Evolutionary conservation across 78 protist genomes (phyloP), one percentile per base, ranked within the genome.

Genomic region (Dictyostelium firmibasis): DNA sequence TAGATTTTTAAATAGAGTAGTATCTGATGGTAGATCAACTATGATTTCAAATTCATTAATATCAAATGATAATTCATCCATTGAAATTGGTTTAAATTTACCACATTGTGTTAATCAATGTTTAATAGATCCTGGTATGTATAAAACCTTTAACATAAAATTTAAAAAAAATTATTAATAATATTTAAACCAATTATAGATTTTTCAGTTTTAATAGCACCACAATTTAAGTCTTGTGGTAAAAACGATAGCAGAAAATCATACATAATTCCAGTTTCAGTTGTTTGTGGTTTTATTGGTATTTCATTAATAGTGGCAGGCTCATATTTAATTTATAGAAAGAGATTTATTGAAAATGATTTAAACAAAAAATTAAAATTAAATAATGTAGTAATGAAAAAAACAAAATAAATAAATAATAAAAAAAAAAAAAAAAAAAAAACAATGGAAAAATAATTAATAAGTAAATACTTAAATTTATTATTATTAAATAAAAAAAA

Each of bases 41-140:
- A 25, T 43, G 4, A 57, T 44, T 9, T 53, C 83, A 33, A 35
- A 25, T 3, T 74, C 78, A 10, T 10, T 76, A 31, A 33, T 41
- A 10, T 44, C 43, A 27, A 86, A 78, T 53, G 84, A 74, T 16
- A 53, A 50, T 31, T 6, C 38, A 20, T 57, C 60, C 3, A 70
- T 75, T 10, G 50, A 31, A 11, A n/a, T 75, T 53, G 92, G 84
- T n/a, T 72, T 86, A 20, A 86, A 44, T 25, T 18, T 86, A 23
- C 92, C 92, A 50, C 44, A 50, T n/a, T 74, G 70, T 20, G 0
- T 4, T 14, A 13, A 25, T 6, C 31, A 29, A 27, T 43, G 38
- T 57, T 23, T 29, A 10, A 14, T 86, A 1, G 92, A 86, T 86
- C 92, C 92, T 20, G 67, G 35, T 62, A 69, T 25, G 29, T 69